Evolutionary conservation across 768 basidiomycete genomes (phyloP).

Genomic region (Lactarius evosmus): DNA sequence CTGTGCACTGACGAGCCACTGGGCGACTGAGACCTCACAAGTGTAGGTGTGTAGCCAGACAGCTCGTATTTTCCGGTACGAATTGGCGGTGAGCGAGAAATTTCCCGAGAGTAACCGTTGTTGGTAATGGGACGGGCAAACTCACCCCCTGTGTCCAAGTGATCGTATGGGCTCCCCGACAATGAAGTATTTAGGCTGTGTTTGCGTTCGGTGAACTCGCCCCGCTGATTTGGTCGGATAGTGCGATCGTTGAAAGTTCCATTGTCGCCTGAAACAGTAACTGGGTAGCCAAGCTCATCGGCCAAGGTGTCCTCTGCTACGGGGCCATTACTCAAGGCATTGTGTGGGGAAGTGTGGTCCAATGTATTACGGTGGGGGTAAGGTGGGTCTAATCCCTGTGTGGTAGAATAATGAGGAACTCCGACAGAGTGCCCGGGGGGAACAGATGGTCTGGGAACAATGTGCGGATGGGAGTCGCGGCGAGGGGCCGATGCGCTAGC

Average conservation of each 20-base stretch:
- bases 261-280: neutral
- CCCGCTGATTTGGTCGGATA: neutral
- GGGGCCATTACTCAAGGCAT: neutral
- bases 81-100: conserved; percentile 9
- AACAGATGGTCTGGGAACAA: conserved; percentile 4
- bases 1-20: conserved; percentile 21
- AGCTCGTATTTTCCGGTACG: conserved; percentile 2
- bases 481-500: conserved; percentile 13
- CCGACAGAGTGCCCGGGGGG: neutral
- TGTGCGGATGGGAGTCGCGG: conserved; percentile 9
- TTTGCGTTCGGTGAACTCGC: neutral
- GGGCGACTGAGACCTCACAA: conserved; percentile 19
- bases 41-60: conserved; percentile 3
- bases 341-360: neutral
- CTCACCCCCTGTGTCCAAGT: neutral
- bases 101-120: conserved; percentile 1
- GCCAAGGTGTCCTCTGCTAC: neutral
- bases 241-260: neutral
- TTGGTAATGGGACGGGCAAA: conserved; percentile 1
- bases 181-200: conserved; percentile 3
- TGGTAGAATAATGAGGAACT: conserved; percentile 4
- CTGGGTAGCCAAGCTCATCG: neutral
- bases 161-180: neutral
- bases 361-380: conserved; percentile 1
- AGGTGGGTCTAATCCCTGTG: conserved; percentile 2